Evolutionary conservation across 2,329 filamentous ascomycete species (phyloP).

Genomic region (Sphaerostilbella broomeana): DNA sequence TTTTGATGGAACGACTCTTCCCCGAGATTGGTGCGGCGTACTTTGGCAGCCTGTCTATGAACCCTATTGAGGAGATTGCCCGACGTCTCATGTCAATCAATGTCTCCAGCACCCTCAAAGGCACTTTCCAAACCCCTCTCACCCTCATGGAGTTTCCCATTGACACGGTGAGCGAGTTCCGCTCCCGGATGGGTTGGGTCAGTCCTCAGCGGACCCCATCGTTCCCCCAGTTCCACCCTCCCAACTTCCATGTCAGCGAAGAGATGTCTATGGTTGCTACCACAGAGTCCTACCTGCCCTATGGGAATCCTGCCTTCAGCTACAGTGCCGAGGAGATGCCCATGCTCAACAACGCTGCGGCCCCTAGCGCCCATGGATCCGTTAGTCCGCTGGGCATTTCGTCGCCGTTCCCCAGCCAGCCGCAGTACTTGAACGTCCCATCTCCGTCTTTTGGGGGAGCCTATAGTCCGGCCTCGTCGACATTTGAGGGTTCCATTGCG

Average conservation of each 20-base stretch:
- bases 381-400: slow-evolving; percentile 51
- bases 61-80: slow-evolving; percentile 81
- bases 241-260: slow-evolving; percentile 46
- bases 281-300: slow-evolving; percentile 43
- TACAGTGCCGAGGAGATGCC: slow-evolving; percentile 59
- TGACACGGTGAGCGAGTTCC: slow-evolving; percentile 62
- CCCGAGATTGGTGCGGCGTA: slow-evolving; percentile 87
- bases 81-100: slow-evolving; percentile 65
- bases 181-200: slow-evolving; percentile 60
- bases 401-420: slow-evolving; percentile 46
- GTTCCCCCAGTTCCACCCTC: slow-evolving; percentile 54
- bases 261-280: slow-evolving; percentile 36
- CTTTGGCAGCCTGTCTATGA: slow-evolving; percentile 71
- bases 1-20: slow-evolving; percentile 85
- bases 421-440: slow-evolving; percentile 59
- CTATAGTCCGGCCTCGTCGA: slow-evolving; percentile 58
- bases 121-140: slow-evolving; percentile 55
- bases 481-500: slow-evolving; percentile 53
- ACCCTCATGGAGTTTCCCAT: slow-evolving; percentile 67
- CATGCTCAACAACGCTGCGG: slow-evolving; percentile 43
- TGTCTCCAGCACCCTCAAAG: slow-evolving; percentile 49
- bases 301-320: slow-evolving; percentile 53
- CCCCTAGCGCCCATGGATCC: slow-evolving; percentile 35
- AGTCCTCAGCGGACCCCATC: slow-evolving; percentile 53
- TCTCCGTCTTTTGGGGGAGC: slow-evolving; percentile 52